These are phyloP conservation scores for Debaryomyces robertsiae DNA, from an alignment of 1,139 yeast genomes.

Conservation along the genomic window DNA sequence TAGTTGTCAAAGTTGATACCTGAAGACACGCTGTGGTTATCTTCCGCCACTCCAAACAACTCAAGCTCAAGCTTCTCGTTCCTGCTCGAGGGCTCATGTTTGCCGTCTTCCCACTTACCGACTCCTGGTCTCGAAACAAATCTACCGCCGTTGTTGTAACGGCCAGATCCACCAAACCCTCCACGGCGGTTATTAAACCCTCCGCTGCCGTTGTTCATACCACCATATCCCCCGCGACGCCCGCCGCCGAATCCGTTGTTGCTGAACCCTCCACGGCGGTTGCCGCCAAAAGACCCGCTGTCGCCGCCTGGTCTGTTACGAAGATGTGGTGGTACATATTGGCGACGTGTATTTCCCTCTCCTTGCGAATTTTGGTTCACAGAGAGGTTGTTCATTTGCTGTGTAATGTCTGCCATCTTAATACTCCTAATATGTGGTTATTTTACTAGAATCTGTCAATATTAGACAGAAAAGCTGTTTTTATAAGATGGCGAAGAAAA, in stretches of 20 bases:
- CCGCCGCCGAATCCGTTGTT: constrained; percentile 16
- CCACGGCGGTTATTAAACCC: constrained; percentile 30
- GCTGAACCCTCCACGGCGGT: constrained; percentile 17
- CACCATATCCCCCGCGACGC: constrained; percentile 21
- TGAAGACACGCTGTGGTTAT: constrained; percentile 79
- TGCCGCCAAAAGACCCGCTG: constrained; percentile 14
- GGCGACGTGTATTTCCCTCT: constrained; percentile 20
- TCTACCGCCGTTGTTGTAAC: constrained; percentile 20
- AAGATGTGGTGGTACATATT: constrained; percentile 74
- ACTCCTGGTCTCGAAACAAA: constrained; percentile 45
- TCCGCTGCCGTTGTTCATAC: constrained; percentile 24
- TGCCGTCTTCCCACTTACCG: constrained; percentile 86
- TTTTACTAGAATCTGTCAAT: constrained; percentile 6
- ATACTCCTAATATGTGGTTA: no score
- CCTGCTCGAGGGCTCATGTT: constrained; percentile 79
- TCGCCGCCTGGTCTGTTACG: constrained; percentile 38
- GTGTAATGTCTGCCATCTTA: constrained; percentile 45
- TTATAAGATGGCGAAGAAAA: constrained; percentile 11
- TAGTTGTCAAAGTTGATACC: constrained; percentile 99
- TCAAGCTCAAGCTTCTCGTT: constrained; percentile 75
- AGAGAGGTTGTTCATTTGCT: constrained; percentile 48
- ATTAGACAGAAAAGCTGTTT: constrained; percentile 1
- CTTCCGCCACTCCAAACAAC: constrained; percentile 87
- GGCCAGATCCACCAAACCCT: constrained; percentile 25
- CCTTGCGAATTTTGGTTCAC: constrained; percentile 29